A percentile compares a stretch with the other conserved stretches of the same genome.
These are phyloP conservation scores for Arthrobotrys sinensis DNA, from an alignment of 2,329 filamentous ascomycete genomes.

Conservation along the genomic window DNA sequence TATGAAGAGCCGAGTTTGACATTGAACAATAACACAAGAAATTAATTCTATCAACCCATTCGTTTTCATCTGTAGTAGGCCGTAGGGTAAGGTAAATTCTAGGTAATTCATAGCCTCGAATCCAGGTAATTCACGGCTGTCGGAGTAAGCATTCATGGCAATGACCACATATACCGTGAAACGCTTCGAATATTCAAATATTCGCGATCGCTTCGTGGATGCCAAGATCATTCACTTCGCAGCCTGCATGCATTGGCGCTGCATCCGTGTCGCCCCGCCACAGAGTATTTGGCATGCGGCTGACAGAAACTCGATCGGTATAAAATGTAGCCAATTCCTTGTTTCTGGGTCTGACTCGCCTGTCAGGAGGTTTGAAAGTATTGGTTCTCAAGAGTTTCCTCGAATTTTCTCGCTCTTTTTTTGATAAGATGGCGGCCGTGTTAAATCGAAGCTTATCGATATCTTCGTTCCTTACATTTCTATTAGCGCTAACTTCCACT, in stretches of 20 bases:
- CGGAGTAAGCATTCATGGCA: background rate
- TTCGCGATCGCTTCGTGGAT: background rate
- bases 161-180: background rate
- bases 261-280: conserved; percentile 10
- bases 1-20: background rate
- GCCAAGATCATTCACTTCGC: conserved; percentile 11
- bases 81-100: too few species aligned
- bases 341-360: background rate
- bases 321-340: conserved; percentile 6
- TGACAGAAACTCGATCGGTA: conserved; percentile 1
- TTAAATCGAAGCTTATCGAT: conserved; percentile 12
- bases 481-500: background rate
- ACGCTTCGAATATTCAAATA: conserved; percentile 1
- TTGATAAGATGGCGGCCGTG: background rate
- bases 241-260: conserved; percentile 6
- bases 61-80: too few species aligned
- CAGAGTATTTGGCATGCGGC: conserved; percentile 26
- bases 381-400: background rate
- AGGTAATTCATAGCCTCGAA: too few species aligned
- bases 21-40: background rate
- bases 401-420: background rate
- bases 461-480: conserved; percentile 1
- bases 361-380: conserved; percentile 2
- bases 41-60: background rate
- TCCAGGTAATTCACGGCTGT: background rate